A percentile compares a stretch with the other conserved stretches of the same genome.
phyloP scores from a whole-genome alignment of 768 basidiomycete genomes.

The Lyophyllum atratum region DNA sequence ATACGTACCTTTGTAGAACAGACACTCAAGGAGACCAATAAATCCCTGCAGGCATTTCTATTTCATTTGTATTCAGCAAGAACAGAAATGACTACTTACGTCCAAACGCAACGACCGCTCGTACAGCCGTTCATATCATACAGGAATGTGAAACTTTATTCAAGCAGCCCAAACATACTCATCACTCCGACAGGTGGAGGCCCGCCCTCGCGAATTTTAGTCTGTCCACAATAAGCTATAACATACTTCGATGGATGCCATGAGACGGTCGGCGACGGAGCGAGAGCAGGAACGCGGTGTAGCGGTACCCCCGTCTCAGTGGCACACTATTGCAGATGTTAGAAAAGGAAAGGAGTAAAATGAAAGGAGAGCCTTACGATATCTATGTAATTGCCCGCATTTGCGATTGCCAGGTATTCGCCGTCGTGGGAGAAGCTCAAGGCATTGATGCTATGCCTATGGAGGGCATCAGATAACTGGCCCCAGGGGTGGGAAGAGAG shows the following conservation, averaged over 20 bases:
- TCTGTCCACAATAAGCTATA: conserved; percentile 83
- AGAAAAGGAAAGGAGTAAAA: background rate
- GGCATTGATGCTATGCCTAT: conserved; percentile 68
- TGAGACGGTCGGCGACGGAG: conserved; percentile 71
- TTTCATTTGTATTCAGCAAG: too few relatives aligned
- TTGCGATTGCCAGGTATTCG: conserved; percentile 80
- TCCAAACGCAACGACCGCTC: background rate
- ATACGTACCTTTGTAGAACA: too few relatives aligned
- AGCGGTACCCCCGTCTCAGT: conserved; percentile 75
- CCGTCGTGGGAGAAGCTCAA: conserved; percentile 84
- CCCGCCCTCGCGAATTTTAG: conserved; percentile 62
- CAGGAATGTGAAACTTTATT: conserved; percentile 22
- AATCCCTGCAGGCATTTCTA: background rate
- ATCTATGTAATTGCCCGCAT: conserved; percentile 71
- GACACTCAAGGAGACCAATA: background rate
- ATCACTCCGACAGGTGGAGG: conserved; percentile 68
- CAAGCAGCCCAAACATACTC: conserved; percentile 66
- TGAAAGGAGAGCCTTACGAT: conserved; percentile 54
- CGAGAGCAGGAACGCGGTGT: conserved; percentile 75
- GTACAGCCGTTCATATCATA: background rate
- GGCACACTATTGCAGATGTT: conserved; percentile 53
- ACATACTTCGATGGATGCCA: conserved; percentile 85
- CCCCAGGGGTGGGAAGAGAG: background rate
- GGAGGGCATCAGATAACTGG: conserved; percentile 3
- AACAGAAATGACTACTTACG: background rate